These are phyloP conservation scores for Sutorius australiensis DNA, from an alignment of 768 basidiomycete genomes.

Conservation along the genomic window DNA sequence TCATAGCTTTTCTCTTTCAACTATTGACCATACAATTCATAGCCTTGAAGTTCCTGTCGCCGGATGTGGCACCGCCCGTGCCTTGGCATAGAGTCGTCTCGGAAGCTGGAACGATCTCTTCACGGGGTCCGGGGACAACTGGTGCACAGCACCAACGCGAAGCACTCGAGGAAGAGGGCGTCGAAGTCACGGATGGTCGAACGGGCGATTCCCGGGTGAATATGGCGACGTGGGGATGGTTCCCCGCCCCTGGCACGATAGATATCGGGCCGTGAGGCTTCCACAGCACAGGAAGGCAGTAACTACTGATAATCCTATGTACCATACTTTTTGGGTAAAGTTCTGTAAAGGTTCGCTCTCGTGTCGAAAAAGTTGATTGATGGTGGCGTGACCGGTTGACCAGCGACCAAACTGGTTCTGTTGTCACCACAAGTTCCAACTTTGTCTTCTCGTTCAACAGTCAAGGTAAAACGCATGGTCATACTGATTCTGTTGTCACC, in stretches of 20 bases:
- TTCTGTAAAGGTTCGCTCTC: neutral
- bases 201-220: constrained; percentile 59
- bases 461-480: too few species aligned
- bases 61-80: constrained; percentile 56
- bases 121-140: constrained; percentile 76
- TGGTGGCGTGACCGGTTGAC: too few species aligned
- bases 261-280: constrained; percentile 10
- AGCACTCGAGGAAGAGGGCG: constrained; percentile 75
- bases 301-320: neutral
- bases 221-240: constrained; percentile 62
- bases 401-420: too few species aligned
- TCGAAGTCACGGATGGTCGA: constrained; percentile 62
- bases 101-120: constrained; percentile 70
- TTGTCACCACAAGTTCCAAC: too few species aligned
- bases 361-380: neutral
- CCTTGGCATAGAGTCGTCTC: constrained; percentile 82
- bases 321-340: neutral
- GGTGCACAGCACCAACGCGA: constrained; percentile 75
- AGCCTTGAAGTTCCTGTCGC: constrained; percentile 78
- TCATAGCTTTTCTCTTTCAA: neutral
- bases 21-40: constrained; percentile 1
- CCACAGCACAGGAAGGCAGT: neutral
- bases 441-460: too few species aligned
- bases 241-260: constrained; percentile 40
- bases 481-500: too few species aligned